These are phyloP conservation scores for Euphorbia pulcherrima DNA, from an alignment of 345 rosid species.

Conservation along the genomic window DNA sequence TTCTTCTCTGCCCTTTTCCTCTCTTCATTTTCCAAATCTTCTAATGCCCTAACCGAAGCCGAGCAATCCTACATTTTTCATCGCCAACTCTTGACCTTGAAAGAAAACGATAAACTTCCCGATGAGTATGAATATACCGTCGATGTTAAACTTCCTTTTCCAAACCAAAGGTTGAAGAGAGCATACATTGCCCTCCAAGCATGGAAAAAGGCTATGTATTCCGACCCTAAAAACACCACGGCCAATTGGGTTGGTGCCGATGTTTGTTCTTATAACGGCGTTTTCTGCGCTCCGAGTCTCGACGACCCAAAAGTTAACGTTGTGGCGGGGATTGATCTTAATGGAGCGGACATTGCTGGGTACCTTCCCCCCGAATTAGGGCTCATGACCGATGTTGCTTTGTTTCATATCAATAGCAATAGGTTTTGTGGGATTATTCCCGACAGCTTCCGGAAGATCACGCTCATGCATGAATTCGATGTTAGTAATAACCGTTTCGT, in stretches of 20 bases:
- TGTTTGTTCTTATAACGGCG: conserved; percentile 66
- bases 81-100: conserved; percentile 55
- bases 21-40: conserved; percentile 18
- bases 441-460: conserved; percentile 40
- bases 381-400: conserved; percentile 45
- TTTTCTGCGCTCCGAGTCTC: conserved; percentile 59
- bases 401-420: conserved; percentile 71
- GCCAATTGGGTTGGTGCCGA: conserved; percentile 64
- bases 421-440: conserved; percentile 81
- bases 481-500: conserved; percentile 69
- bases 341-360: conserved; percentile 80
- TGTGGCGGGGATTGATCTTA: conserved; percentile 68
- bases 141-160: conserved; percentile 35
- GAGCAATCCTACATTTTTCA: conserved; percentile 39
- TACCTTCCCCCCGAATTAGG: conserved; percentile 41
- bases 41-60: conserved; percentile 33
- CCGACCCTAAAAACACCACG: conserved; percentile 68
- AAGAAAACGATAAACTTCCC: conserved; percentile 35
- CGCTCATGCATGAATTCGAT: conserved; percentile 66
- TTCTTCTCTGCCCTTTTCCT: conserved; percentile 20
- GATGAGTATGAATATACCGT: conserved; percentile 29
- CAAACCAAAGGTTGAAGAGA: conserved; percentile 49
- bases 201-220: conserved; percentile 63
- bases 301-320: conserved; percentile 49
- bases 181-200: conserved; percentile 75